phyloP scores from a whole-genome alignment of 208 protist species.

The Crithidia bombi region DNA sequence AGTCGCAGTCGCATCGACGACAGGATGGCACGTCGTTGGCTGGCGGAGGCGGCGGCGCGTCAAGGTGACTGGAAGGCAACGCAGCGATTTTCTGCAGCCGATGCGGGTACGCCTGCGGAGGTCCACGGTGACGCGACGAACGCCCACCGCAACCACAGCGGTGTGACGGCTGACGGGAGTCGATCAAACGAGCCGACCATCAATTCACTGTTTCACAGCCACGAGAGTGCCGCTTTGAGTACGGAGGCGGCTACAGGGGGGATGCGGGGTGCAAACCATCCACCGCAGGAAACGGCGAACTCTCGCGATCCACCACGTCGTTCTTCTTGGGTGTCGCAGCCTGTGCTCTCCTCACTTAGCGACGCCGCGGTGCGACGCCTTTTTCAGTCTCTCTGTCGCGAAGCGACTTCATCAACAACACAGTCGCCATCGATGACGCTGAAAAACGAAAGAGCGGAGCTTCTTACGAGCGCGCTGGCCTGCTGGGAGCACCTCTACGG shows the following conservation, averaged over 20 bases:
- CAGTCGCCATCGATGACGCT: background rate
- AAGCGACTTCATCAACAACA: background rate
- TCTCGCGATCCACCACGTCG: background rate
- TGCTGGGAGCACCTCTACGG: slow-evolving; percentile 42
- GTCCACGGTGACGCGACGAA: background rate
- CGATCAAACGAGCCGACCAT: background rate
- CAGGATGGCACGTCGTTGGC: slow-evolving; percentile 35
- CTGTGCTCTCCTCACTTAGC: slow-evolving; percentile 23
- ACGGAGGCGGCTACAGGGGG: background rate
- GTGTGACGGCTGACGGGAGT: background rate
- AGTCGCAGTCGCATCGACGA: slow-evolving; percentile 29
- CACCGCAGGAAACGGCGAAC: background rate
- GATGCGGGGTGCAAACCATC: no score
- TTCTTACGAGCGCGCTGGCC: slow-evolving; percentile 10
- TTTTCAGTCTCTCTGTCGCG: slow-evolving; percentile 26
- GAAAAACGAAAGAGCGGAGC: background rate
- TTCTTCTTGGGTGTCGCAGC: background rate
- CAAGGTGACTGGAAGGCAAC: slow-evolving; percentile 53
- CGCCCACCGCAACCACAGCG: no score
- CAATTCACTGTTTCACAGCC: slow-evolving; percentile 26
- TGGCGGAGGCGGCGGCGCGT: slow-evolving; percentile 81
- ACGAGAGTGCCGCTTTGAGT: background rate
- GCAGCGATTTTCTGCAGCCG: slow-evolving; percentile 7
- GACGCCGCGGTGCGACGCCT: slow-evolving; percentile 30
- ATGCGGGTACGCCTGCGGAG: background rate